Base-by-base conservation (phyloP, 2,329 filamentous ascomycete species). In the Diaporthe sp. region DNA sequence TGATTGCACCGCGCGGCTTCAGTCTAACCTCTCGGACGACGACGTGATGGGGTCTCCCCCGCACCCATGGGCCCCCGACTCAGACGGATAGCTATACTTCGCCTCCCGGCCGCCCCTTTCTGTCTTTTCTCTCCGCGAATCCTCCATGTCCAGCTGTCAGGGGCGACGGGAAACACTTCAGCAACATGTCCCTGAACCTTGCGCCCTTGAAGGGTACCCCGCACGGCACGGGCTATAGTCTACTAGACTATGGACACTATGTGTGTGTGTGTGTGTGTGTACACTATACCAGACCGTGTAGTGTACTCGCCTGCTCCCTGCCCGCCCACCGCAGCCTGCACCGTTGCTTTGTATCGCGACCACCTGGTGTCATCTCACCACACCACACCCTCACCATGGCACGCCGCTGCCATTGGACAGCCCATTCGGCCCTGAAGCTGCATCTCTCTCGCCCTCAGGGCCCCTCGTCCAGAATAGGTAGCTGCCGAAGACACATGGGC, bases 11-110 rank as follows among this genome's bases (percentile, higher is more conserved):
- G 31, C 42, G 55, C 39, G 42, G 42, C 22, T 42, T 39, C 19
- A 39, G 31, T 39, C 46, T 53, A 68, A 68, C 46, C 34, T 68
- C 22, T 68, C 31, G 31, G 65, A 68, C 44, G 44, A 25, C 31
- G 34, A 53, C 49, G 46, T 68, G 65, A 68, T 68, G 65, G 46
- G 65, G 65, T 68, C 65, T 68, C 65, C 65, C 65, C 65, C 65
- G 65, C 65, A 68, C 46, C 65, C 65, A 68, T 34, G 46, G 62
- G 4, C n/a, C 46, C 65, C 65, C 46, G 65, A 53, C 65, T 53
- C 46, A 34, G 65, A 37, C 65, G 22, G 31, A 53, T 12, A 51
- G 65, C 22, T 53, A 53, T 68, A 17, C 46, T 53, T 68, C 22
- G 65, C 65, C 65, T 68, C 65, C 31, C 65, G 65, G 46, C 22